Conservation (phyloP, 2,329 filamentous ascomycete genomes). For the Hirsutella rhossiliensis region DNA sequence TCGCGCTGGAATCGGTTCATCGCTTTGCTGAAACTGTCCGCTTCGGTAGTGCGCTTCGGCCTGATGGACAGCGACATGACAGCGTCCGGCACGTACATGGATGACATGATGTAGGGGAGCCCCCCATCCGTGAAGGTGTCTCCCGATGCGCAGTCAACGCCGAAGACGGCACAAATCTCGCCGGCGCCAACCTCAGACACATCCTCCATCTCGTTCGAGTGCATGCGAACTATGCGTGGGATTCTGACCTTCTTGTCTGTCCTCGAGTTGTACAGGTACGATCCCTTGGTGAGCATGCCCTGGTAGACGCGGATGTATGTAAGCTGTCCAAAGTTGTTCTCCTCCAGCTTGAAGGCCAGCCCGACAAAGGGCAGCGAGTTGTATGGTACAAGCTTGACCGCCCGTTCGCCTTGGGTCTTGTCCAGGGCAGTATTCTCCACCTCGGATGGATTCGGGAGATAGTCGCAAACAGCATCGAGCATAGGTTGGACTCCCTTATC, state of each 20-base stretch:
- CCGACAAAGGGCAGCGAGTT: conserved; percentile 90
- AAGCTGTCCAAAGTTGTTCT: conserved; percentile 95
- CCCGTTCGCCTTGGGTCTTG: conserved; percentile 62
- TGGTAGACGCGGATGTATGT: conserved; percentile 99
- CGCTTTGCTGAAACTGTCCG: conserved; percentile 91
- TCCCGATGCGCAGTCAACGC: conserved; percentile 92
- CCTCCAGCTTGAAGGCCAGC: conserved; percentile 95
- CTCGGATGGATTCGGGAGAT: conserved; percentile 82
- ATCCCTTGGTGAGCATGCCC: conserved; percentile 76
- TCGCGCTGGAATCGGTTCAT: conserved; percentile 98
- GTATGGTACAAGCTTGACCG: conserved; percentile 83
- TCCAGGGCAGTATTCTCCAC: conserved; percentile 86
- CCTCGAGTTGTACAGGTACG: conserved; percentile 85
- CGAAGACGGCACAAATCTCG: conserved; percentile 97
- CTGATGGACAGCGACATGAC: conserved; percentile 98
- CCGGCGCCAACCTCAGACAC: conserved; percentile 84
- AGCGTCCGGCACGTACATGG: conserved; percentile 95
- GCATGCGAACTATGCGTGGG: conserved; percentile 96
- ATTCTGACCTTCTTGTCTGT: conserved; percentile 95
- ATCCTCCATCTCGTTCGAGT: conserved; percentile 99
- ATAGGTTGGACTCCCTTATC: conserved; percentile 95
- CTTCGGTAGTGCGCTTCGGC: conserved; percentile 85
- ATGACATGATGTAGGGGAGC: conserved; percentile 89
- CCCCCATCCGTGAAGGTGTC: conserved; percentile 95
- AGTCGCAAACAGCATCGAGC: conserved; percentile 93